Conservation (phyloP, 768 basidiomycete species). For the Exidia glandulosa region DNA sequence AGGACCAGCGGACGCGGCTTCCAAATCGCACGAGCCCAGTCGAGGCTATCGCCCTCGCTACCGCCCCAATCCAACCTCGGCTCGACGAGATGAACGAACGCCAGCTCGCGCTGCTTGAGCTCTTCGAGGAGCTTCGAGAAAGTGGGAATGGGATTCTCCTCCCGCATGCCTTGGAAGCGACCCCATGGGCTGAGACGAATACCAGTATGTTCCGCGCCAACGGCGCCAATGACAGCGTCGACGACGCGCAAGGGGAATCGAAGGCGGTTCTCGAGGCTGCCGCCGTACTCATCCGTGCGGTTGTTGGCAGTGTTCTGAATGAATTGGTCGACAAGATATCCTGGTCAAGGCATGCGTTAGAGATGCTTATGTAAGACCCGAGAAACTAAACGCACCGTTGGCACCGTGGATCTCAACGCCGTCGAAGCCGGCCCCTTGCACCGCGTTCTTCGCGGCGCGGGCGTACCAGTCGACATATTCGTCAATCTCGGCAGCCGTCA, state of each 20-base stretch:
- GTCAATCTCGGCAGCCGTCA: slow-evolving; percentile 20
- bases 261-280: slow-evolving; percentile 33
- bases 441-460: slow-evolving; percentile 23
- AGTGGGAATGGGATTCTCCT: slow-evolving; percentile 9
- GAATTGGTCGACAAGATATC: slow-evolving; percentile 28
- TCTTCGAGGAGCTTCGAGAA: slow-evolving; percentile 10
- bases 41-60: background rate
- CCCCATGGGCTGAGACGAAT: slow-evolving; percentile 22
- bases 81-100: slow-evolving; percentile 20
- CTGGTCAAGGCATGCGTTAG: slow-evolving; percentile 16
- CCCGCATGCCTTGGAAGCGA: background rate
- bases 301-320: slow-evolving; percentile 24
- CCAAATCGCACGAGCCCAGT: slow-evolving; percentile 1
- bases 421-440: slow-evolving; percentile 32
- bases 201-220: slow-evolving; percentile 25
- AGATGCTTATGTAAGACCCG: too few species aligned
- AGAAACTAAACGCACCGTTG: background rate
- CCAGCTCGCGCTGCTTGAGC: slow-evolving; percentile 13
- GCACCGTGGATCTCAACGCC: slow-evolving; percentile 27
- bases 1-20: background rate
- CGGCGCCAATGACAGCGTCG: slow-evolving; percentile 23
- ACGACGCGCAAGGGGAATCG: slow-evolving; percentile 29
- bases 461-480: slow-evolving; percentile 19
- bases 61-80: background rate
- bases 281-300: slow-evolving; percentile 36